Percentiles rank a stretch among this genome's conserved stretches.
Conservation (phyloP, 495 filamentous ascomycete genomes). For the Corynascus novoguineensis region DNA sequence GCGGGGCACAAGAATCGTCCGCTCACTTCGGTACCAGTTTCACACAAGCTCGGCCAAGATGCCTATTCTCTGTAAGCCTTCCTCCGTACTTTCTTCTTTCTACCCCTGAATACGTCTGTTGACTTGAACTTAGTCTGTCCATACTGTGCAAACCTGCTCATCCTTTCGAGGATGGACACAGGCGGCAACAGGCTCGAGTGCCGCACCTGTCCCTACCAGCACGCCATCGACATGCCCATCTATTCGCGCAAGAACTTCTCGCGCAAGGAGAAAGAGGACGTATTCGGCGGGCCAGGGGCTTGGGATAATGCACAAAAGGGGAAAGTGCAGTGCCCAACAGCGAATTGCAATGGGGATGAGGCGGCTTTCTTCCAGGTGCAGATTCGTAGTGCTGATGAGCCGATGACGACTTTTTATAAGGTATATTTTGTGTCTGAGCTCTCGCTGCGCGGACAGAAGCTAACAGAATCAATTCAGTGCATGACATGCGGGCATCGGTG, state of each 20-base stretch:
- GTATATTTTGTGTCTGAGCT: conserved; percentile 40
- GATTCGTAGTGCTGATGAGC: conserved; percentile 96
- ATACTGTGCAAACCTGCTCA: conserved; percentile 84
- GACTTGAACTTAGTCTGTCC: conserved; percentile 87
- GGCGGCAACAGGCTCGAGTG: conserved; percentile 72
- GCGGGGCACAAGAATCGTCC: too few relatives aligned
- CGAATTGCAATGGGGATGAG: conserved; percentile 66
- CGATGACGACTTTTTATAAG: conserved; percentile 95
- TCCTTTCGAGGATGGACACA: conserved; percentile 44
- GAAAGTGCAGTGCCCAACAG: conserved; percentile 67
- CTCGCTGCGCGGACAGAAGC: not conserved
- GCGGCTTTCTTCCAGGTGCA: conserved; percentile 95
- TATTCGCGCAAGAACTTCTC: conserved; percentile 72
- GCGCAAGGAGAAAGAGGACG: conserved; percentile 81
- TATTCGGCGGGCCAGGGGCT: conserved; percentile 78
- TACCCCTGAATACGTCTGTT: conserved; percentile 6
- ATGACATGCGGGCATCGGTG: conserved; percentile 54
- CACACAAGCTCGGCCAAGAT: conserved; percentile 33
- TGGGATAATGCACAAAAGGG: conserved; percentile 87
- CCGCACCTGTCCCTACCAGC: conserved; percentile 87
- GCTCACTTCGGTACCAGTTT: not conserved
- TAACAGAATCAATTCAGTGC: conserved; percentile 40
- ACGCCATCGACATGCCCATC: conserved; percentile 62
- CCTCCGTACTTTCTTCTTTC: not conserved
- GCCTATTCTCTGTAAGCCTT: conserved; percentile 58